Evolutionary conservation across 306 rosid species (phyloP).

Genomic region (Quercus gilva): DNA sequence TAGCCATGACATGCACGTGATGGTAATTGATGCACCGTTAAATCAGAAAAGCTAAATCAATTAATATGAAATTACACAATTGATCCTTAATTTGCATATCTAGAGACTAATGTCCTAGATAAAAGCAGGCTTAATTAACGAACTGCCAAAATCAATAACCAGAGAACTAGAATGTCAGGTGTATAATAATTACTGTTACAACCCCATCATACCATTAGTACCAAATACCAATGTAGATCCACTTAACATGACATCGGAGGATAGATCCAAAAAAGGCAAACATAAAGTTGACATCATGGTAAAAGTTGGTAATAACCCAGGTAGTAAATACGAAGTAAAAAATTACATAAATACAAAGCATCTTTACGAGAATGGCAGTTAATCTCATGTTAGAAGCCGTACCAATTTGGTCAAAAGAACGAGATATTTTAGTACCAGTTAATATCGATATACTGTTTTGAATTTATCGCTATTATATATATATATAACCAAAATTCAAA

Average conservation of each 20-base stretch:
- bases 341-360: background rate
- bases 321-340: background rate
- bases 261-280: background rate
- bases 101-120: background rate
- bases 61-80: background rate
- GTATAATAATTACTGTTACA: background rate
- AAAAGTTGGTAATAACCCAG: too few species aligned
- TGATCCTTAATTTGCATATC: background rate
- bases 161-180: background rate
- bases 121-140: background rate
- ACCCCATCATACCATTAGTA: too few species aligned
- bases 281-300: background rate
- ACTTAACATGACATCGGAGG: background rate
- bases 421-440: fast-evolving
- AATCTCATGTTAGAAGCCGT: too few species aligned
- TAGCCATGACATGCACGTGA: too few species aligned
- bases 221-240: background rate
- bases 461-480: too few species aligned
- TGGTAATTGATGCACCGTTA: too few species aligned
- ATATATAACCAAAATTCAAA: too few species aligned
- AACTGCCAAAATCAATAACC: background rate
- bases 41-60: background rate
- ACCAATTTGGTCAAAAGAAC: fast-evolving
- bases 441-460: fast-evolving
- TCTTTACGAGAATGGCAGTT: too few species aligned